Conservation (phyloP, 176 grass and related monocot genomes). For the Oryza rufipogon region DNA sequence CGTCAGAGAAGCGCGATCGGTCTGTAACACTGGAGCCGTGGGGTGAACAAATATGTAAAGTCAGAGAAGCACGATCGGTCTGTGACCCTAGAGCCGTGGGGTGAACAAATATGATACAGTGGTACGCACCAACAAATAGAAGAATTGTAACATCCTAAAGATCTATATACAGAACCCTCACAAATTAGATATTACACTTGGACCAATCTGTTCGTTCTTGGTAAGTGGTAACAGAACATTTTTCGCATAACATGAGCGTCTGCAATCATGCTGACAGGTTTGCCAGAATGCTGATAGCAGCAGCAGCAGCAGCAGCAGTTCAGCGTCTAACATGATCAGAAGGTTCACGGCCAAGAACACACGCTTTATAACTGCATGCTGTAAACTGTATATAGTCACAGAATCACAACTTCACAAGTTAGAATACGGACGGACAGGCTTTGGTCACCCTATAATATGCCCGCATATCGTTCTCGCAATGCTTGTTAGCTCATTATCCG, state of each 20-base stretch:
- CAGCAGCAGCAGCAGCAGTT: background rate
- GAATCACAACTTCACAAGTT: background rate
- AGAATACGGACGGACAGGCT: background rate
- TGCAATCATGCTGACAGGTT: background rate
- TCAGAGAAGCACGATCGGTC: no score
- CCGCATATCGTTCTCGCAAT: background rate
- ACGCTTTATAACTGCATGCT: background rate
- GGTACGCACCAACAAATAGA: no score
- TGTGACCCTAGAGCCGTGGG: no score
- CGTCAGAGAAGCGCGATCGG: no score
- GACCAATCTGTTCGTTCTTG: background rate
- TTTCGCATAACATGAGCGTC: background rate
- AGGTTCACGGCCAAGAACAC: background rate
- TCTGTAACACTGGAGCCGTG: no score
- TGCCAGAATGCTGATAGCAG: background rate
- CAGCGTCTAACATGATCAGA: background rate
- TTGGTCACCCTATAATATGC: background rate
- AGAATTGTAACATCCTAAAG: no score
- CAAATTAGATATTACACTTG: no score
- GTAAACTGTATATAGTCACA: background rate
- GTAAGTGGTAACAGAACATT: background rate
- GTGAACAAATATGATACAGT: no score
- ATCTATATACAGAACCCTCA: background rate
- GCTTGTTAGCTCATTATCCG: slow-evolving; percentile 36
- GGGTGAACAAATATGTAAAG: no score